These are phyloP conservation scores for Colletotrichum horii DNA, from an alignment of 2,329 filamentous ascomycete species.

Conservation along the genomic window DNA sequence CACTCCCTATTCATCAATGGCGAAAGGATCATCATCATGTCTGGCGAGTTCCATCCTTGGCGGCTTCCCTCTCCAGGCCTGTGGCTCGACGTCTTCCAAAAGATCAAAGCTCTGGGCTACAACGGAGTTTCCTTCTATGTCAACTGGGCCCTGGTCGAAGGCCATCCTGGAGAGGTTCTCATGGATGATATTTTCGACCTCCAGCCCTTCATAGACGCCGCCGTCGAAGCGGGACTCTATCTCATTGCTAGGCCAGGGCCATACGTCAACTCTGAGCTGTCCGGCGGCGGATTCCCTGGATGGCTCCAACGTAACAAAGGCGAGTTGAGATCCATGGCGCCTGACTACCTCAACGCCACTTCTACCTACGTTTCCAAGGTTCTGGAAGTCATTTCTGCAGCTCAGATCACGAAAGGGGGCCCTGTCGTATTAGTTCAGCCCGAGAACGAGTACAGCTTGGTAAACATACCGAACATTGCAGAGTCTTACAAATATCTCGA, in stretches of 20 bases:
- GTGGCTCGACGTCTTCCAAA: constrained; percentile 73
- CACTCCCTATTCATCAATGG: constrained; percentile 73
- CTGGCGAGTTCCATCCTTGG: constrained; percentile 74
- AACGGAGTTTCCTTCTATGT: constrained; percentile 75
- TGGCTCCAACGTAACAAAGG: constrained; percentile 70
- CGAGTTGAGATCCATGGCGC: constrained; percentile 60
- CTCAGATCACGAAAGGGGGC: constrained; percentile 77
- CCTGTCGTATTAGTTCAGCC: constrained; percentile 74
- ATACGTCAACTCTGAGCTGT: constrained; percentile 74
- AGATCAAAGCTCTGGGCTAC: constrained; percentile 75
- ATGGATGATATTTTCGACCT: constrained; percentile 72
- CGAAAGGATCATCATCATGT: constrained; percentile 73
- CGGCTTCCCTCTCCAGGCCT: constrained; percentile 36
- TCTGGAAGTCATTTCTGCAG: constrained; percentile 66
- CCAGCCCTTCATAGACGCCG: constrained; percentile 74
- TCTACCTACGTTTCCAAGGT: constrained; percentile 51
- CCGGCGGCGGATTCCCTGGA: constrained; percentile 74
- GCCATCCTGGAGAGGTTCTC: constrained; percentile 67
- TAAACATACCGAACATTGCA: background rate
- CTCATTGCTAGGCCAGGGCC: constrained; percentile 70
- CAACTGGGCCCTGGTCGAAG: constrained; percentile 75
- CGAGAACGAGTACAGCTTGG: constrained; percentile 66
- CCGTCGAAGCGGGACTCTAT: constrained; percentile 71
- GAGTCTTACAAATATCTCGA: background rate
- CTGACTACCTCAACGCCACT: constrained; percentile 64